Percentiles rank a stretch among this genome's conserved stretches.
Conservation (phyloP, 2,329 filamentous ascomycete genomes). For the Zymoseptoria ardabiliae region DNA sequence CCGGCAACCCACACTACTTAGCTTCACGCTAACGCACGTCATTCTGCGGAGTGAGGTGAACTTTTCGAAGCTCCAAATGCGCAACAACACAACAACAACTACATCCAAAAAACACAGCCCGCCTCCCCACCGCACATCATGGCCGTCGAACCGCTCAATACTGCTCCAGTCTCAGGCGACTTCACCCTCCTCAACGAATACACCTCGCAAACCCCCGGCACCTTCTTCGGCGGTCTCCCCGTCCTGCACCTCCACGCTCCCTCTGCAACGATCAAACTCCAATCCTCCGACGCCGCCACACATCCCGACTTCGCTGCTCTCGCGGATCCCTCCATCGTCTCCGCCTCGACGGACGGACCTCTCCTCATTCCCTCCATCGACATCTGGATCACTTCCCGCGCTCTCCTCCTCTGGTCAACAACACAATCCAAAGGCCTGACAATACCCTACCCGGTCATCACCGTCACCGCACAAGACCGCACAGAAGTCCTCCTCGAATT, state of each 20-base stretch:
- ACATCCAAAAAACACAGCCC: background rate
- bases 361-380: constrained; percentile 28
- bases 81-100: background rate
- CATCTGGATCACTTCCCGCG: constrained; percentile 43
- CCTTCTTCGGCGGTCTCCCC: constrained; percentile 64
- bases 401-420: constrained; percentile 50
- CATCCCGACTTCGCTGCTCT: constrained; percentile 33
- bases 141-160: background rate
- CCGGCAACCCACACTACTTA: background rate
- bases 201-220: constrained; percentile 63
- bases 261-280: constrained; percentile 52
- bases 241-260: constrained; percentile 58
- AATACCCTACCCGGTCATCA: constrained; percentile 67
- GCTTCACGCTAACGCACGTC: background rate
- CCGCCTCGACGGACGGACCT: constrained; percentile 15
- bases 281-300: constrained; percentile 46
- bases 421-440: constrained; percentile 53
- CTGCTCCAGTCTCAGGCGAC: constrained; percentile 4
- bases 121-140: background rate
- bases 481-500: constrained; percentile 59
- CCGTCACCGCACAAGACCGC: constrained; percentile 66
- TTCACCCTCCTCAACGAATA: constrained; percentile 62
- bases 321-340: background rate
- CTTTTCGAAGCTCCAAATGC: background rate
- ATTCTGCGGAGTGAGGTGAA: background rate